Base-by-base conservation (phyloP, 345 rosid species). In the Syzygium grande region DNA sequence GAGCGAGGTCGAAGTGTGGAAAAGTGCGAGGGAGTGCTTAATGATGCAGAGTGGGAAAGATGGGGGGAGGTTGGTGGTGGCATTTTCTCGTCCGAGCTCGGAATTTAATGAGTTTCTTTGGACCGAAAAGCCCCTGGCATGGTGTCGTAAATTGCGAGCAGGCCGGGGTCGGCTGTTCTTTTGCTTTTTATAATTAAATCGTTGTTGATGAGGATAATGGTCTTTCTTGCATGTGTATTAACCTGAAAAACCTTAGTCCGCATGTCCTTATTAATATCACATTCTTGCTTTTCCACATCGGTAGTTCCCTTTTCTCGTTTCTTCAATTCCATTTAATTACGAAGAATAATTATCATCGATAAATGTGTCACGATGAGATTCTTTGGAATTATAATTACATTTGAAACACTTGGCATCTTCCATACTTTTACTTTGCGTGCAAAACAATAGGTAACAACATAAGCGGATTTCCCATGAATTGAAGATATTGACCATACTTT, bases 391-490 rank as follows among this genome's bases (percentile, higher is more conserved):
- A 16, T 1, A 4, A 8, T 30, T 30, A 30, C 17, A 65, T 65
- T 65, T 8, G 22, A 65, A 2, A 2, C 23, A 8, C 13, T 11
- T 68, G 12, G 22, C 11, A 9, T 17, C 46, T 30, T 30, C 19
- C 3, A 3, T 15, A 17, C 11, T 29, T 68, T 0, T 68, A 2
- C 34, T 17, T 38, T 9, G 13, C 2, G 12, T 9, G 5, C 6
- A 1, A 30, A 68, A 34, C 46, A 9, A 9, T 68, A 16, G 6
- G 9, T 34, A 10, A 63, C 21, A 2, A 14, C 10, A 15, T 7
- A 21, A 21, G 27, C 59, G 2, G 59, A 9, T 55, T 55, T 27
- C 29, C 65, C 30, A 11, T 58, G 65, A 58, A 25, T 25, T 58
- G 65, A 58, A 58, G 65, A 25, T 58, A 58, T 58, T 59, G 30